A percentile compares a stretch with the other conserved stretches of the same genome.
Conservation (phyloP, 768 basidiomycete species). For the Mycena rebaudengoi region DNA sequence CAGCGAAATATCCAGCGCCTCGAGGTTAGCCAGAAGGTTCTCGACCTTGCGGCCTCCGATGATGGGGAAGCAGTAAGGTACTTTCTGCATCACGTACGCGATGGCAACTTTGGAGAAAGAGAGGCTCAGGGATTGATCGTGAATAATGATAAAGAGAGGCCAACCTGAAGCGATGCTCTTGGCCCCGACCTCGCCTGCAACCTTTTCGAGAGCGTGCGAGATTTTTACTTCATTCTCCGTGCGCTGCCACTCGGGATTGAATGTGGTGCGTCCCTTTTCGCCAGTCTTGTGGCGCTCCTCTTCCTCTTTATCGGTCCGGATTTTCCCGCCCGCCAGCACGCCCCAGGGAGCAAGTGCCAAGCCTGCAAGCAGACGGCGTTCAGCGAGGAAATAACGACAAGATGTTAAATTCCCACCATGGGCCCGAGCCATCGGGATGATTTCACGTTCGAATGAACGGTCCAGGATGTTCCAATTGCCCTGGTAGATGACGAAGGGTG, state of each 20-base stretch:
- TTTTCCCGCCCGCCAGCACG: conserved; percentile 40
- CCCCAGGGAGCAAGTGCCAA: conserved; percentile 10
- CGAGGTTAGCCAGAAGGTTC: conserved; percentile 57
- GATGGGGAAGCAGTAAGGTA: conserved; percentile 41
- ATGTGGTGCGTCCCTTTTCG: conserved; percentile 50
- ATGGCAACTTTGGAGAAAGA: conserved; percentile 55
- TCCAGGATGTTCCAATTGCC: conserved; percentile 9
- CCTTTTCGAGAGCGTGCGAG: conserved; percentile 54
- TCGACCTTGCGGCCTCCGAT: conserved; percentile 62
- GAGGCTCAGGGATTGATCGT: background rate
- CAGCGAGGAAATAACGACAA: background rate
- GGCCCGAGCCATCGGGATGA: conserved; percentile 16
- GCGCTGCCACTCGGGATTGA: conserved; percentile 51
- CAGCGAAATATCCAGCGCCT: conserved; percentile 58
- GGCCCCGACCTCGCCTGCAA: conserved; percentile 59
- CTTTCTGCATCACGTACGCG: conserved; percentile 64
- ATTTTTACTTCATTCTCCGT: conserved; percentile 53
- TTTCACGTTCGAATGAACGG: conserved; percentile 15
- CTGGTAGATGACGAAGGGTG: conserved; percentile 10
- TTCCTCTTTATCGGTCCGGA: conserved; percentile 56
- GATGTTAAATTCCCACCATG: background rate
- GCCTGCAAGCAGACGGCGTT: background rate
- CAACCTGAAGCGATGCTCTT: conserved; percentile 56
- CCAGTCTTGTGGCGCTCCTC: conserved; percentile 7
- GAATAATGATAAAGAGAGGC: conserved; percentile 11